Evolutionary conservation across 2,329 filamentous ascomycete species (phyloP).

Genomic region (Calonectria henricotiae): DNA sequence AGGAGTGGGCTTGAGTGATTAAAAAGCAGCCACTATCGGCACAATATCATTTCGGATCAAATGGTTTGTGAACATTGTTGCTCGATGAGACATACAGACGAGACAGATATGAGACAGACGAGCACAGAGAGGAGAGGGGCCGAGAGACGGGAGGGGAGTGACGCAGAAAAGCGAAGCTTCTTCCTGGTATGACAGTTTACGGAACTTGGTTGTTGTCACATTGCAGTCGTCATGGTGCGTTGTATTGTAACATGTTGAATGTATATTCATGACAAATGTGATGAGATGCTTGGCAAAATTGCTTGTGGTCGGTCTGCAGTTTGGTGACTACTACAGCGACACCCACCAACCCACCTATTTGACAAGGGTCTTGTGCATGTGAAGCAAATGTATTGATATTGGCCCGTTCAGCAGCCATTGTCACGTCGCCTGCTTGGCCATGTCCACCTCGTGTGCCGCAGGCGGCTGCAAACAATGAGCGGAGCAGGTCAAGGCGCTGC

Average conservation of each 20-base stretch:
- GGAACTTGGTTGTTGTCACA: constrained; percentile 3
- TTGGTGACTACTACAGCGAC: not conserved
- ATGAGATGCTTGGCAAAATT: not conserved
- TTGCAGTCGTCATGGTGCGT: not conserved
- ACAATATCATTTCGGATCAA: not conserved
- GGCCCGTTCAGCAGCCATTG: not conserved
- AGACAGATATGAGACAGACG: not conserved
- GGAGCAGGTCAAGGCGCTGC: not conserved
- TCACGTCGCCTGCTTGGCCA: not conserved
- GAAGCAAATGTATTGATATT: not conserved
- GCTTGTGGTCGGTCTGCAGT: not conserved
- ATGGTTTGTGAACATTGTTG: not conserved
- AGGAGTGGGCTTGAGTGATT: not conserved
- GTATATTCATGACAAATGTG: not conserved
- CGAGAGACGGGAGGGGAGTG: constrained; percentile 1
- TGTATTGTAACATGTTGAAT: not conserved
- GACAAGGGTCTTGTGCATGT: not conserved
- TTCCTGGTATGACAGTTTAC: not conserved
- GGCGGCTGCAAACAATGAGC: not conserved
- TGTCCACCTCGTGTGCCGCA: constrained; percentile 2
- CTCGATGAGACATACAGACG: not conserved
- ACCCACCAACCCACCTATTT: not conserved
- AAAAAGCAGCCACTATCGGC: constrained; percentile 1
- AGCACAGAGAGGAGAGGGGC: not conserved
- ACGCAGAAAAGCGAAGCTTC: not conserved